Base-by-base conservation (phyloP, 2,329 filamentous ascomycete genomes). In the Aspergillus candidus region DNA sequence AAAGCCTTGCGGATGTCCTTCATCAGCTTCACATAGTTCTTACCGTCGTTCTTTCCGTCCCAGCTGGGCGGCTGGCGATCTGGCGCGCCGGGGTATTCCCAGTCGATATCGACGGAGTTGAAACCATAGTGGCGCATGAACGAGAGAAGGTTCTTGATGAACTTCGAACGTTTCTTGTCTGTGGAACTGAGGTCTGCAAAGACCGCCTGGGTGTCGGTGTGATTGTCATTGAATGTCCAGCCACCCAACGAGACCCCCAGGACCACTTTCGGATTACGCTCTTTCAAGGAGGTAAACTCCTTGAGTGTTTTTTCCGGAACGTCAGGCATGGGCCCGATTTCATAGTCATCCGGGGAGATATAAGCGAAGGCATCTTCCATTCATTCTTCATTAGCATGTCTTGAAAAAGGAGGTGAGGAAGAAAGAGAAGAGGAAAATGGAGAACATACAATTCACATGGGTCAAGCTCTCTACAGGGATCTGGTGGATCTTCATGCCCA, bases 361-460 rank as follows among this genome's bases (percentile, higher is more conserved):
- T 35, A 34, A 5, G 42, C 47, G 30, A 52, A 52, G 1, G 50
- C 44, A 31, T 45, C 43, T 45, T 32, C 15, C 33, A 4, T 11
- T 15, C n/a, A 18, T 37, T 40, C 18, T 11, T 27, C 11, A 18
- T 42, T 17, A 36, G 40, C 13, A 18, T 30, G 31, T 11, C 1
- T 33, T 7, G 4, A 3, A 10, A 18, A 35, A 36, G 15, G 4
- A n/a, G 22, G 13, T 13, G 29, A 33, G 11, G 30, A 7, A 8
- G 38, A 11, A 4, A 11, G 27, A 15, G 35, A 17, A 36, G 13
- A 12, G 22, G 17, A 10, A 10, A 12, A 22, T 39, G 11, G 22
- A 43, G 15, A 47, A 49, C 12, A 42, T 41, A 32, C 39, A 54
- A 35, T 46, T 46, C 4, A 53, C 13, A 37, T 53, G 51, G 2